These are phyloP conservation scores for Hydnomerulius pinastri DNA, from an alignment of 768 basidiomycete species.

Conservation along the genomic window DNA sequence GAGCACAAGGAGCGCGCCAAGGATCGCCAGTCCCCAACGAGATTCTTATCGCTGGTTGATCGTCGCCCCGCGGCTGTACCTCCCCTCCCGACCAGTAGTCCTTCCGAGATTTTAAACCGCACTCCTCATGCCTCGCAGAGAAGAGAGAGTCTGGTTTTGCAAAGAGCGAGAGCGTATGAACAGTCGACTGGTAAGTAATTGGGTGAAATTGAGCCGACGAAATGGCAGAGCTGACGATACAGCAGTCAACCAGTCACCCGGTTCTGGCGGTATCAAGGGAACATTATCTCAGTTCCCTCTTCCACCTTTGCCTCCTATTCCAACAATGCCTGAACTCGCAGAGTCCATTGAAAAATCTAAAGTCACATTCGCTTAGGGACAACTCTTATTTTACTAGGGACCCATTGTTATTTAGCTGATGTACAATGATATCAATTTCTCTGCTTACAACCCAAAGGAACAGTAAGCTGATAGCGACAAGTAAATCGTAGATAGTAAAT, in stretches of 20 bases:
- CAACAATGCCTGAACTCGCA: constrained; percentile 23
- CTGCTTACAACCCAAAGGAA: background rate
- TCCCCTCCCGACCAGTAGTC: background rate
- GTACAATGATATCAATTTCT: background rate
- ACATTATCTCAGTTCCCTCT: constrained; percentile 37
- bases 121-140: constrained; percentile 5
- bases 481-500: background rate
- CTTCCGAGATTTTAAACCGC: constrained; percentile 12
- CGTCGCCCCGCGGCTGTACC: constrained; percentile 6
- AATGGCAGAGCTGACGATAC: background rate
- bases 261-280: background rate
- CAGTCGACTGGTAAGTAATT: constrained; percentile 20
- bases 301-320: constrained; percentile 37
- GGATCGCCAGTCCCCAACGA: constrained; percentile 7
- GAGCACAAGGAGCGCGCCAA: constrained; percentile 13
- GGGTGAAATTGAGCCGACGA: background rate
- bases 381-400: background rate
- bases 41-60: constrained; percentile 17
- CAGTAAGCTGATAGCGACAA: background rate
- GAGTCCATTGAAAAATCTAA: constrained; percentile 16
- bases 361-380: constrained; percentile 2
- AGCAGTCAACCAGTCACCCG: background rate
- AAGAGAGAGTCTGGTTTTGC: constrained; percentile 31
- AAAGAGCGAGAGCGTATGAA: constrained; percentile 30
- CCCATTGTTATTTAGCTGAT: background rate